Percentiles rank a stretch among this genome's conserved stretches.
Conservation (phyloP, 2,329 filamentous ascomycete species). For the Setomelanomma holmii region DNA sequence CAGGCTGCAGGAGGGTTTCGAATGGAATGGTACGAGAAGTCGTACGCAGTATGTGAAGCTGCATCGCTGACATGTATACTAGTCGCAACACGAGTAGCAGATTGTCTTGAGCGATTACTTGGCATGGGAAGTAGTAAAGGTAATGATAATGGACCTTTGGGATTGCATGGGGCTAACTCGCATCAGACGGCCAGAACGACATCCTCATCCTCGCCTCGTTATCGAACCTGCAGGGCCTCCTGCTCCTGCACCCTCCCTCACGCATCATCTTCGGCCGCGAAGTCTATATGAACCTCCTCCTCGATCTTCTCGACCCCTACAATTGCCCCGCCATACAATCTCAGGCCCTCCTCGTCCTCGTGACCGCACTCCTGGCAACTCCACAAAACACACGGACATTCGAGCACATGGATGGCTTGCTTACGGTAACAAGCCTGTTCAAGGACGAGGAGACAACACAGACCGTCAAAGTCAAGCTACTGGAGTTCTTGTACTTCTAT, state of each 20-base stretch:
- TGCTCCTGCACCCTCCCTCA: conserved; percentile 89
- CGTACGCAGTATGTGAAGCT: background rate
- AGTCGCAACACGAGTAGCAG: conserved; percentile 84
- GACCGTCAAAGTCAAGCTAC: conserved; percentile 92
- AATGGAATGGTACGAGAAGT: conserved; percentile 77
- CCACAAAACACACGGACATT: conserved; percentile 91
- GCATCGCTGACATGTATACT: background rate
- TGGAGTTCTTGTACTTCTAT: conserved; percentile 98
- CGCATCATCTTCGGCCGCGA: conserved; percentile 86
- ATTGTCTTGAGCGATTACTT: conserved; percentile 84
- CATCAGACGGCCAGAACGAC: conserved; percentile 78
- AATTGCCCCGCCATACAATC: conserved; percentile 94
- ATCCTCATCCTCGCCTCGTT: conserved; percentile 86
- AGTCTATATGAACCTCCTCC: conserved; percentile 93
- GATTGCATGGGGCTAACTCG: conserved; percentile 10
- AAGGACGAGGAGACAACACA: conserved; percentile 84
- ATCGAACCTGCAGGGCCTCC: conserved; percentile 84
- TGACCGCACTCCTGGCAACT: conserved; percentile 84
- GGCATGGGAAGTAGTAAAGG: conserved; percentile 70
- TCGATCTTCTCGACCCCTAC: conserved; percentile 88
- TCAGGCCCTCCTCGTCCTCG: conserved; percentile 85
- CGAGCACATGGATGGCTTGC: conserved; percentile 87
- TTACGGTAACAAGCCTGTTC: conserved; percentile 91
- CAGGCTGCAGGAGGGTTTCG: conserved; percentile 93
- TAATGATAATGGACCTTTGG: conserved; percentile 14